phyloP scores from a whole-genome alignment of 768 basidiomycete genomes.

The Leccinum arenicola region DNA sequence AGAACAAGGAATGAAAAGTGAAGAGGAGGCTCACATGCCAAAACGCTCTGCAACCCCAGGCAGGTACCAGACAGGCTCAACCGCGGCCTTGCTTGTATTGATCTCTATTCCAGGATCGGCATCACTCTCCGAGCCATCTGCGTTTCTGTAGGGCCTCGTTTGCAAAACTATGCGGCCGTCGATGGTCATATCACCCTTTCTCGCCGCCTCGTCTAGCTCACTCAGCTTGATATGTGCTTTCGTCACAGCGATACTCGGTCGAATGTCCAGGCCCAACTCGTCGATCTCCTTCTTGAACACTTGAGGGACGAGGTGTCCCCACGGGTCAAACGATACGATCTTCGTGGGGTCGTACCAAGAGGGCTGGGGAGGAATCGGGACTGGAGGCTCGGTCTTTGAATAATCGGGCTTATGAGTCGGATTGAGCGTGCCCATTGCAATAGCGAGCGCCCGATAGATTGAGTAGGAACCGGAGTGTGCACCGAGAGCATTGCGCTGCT shows the following conservation, averaged over 20 bases:
- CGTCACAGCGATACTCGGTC: constrained; percentile 92
- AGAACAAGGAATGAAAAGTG: background rate
- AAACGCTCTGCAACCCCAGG: constrained; percentile 95
- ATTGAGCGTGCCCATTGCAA: constrained; percentile 82
- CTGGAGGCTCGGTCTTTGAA: constrained; percentile 79
- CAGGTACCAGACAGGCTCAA: constrained; percentile 95
- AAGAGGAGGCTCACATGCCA: constrained; percentile 62
- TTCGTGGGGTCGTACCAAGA: constrained; percentile 73
- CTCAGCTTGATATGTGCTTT: constrained; percentile 92
- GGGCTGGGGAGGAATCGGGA: constrained; percentile 71
- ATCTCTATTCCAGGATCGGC: constrained; percentile 83
- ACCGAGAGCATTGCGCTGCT: constrained; percentile 89
- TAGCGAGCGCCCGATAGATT: constrained; percentile 90
- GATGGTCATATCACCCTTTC: constrained; percentile 65
- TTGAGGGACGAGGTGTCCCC: constrained; percentile 82
- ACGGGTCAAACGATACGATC: constrained; percentile 94
- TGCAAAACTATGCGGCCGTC: constrained; percentile 83
- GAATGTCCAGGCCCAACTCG: constrained; percentile 70
- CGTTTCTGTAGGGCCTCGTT: constrained; percentile 59
- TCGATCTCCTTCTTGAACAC: constrained; percentile 64
- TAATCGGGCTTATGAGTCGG: constrained; percentile 84
- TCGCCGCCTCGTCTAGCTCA: constrained; percentile 82
- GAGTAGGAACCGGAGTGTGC: constrained; percentile 93
- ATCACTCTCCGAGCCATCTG: constrained; percentile 56
- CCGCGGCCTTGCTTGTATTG: constrained; percentile 85